Conservation (phyloP, 192 early-diverging fungal genomes). For the Rhizoclosmatium globosum region DNA sequence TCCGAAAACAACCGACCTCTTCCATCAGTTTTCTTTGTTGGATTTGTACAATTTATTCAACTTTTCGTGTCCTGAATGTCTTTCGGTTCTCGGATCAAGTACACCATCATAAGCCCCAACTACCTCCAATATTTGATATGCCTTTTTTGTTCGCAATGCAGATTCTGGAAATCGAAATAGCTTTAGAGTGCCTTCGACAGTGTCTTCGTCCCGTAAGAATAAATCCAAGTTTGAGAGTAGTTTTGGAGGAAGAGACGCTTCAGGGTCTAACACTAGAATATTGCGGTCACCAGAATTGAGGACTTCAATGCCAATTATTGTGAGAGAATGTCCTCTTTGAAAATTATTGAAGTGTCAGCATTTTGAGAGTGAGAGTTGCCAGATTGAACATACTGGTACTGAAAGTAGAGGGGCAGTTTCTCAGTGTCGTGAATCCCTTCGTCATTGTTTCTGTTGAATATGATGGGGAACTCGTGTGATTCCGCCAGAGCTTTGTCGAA, state of each 20-base stretch:
- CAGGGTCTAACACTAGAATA: slow-evolving; percentile 26
- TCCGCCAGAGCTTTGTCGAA: slow-evolving; percentile 5
- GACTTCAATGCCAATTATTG: slow-evolving; percentile 26
- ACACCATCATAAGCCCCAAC: neutral
- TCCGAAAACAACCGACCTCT: neutral
- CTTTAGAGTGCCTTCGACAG: neutral
- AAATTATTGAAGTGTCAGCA: neutral
- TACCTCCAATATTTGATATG: slow-evolving; percentile 13
- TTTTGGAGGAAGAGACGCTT: neutral
- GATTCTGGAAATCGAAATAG: slow-evolving; percentile 21
- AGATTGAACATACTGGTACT: slow-evolving; percentile 22
- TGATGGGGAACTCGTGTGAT: neutral
- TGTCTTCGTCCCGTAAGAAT: neutral
- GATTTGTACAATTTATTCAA: neutral
- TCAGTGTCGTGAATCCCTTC: slow-evolving; percentile 16
- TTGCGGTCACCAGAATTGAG: neutral
- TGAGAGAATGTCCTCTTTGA: slow-evolving; percentile 15
- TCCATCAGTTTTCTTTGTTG: too few species aligned
- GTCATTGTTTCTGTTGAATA: slow-evolving; percentile 1
- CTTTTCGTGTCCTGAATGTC: neutral
- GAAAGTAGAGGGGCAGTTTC: slow-evolving; percentile 28
- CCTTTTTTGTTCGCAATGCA: neutral
- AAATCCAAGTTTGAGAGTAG: slow-evolving; percentile 4
- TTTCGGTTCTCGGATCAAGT: neutral
- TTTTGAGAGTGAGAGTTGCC: neutral